Base-by-base conservation (phyloP, 176 grass and related monocot species). In the Carex cristatella region DNA sequence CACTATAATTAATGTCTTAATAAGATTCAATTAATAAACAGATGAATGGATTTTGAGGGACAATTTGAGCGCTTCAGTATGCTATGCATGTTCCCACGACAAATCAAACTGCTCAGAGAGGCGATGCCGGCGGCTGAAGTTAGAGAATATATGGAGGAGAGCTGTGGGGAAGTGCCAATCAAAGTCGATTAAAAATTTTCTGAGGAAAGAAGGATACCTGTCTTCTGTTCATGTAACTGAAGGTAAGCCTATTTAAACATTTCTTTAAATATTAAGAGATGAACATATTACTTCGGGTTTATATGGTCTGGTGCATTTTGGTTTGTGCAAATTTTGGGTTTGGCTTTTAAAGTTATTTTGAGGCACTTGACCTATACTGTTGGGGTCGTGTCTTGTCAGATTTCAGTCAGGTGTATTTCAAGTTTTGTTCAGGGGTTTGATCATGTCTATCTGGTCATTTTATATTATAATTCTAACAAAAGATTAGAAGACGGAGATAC, bases 111-210 rank as follows among this genome's bases (percentile, higher is more conserved):
- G 96, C 89, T 95, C 90, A 14, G 91, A 95, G 81, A 94, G 84
- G 58, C 90, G 89, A 27, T 99, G 96, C 65, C 89, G 88, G 60
- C 86, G 91, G 14, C 90, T 95, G 32, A 95, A 99, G 70, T 84
- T 99, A 65, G 93, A 92, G 67, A 95, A 91, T 82, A 99, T 99
- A 58, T 99, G 96, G 96, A 89, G 16, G 78, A 86, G 87, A 94
- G 91, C 93, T 38, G 89, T 89, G 18, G 80, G 82, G 42, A 92
- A 95, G 76, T 99, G 91, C 62, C 93, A 93, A 78, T 92, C 90
- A 71, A 95, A 89, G 75, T 95, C 96, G 15, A 91, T 92, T 15
- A 95, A 71, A 91, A 95, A 65, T 82, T 99, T 99, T 44, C 87
- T 99, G 12, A 92, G 86, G 78, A 93, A 99, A 91, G 91, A 95